Conservation (phyloP, 768 basidiomycete species). For the Paxillus ammoniavirescens region DNA sequence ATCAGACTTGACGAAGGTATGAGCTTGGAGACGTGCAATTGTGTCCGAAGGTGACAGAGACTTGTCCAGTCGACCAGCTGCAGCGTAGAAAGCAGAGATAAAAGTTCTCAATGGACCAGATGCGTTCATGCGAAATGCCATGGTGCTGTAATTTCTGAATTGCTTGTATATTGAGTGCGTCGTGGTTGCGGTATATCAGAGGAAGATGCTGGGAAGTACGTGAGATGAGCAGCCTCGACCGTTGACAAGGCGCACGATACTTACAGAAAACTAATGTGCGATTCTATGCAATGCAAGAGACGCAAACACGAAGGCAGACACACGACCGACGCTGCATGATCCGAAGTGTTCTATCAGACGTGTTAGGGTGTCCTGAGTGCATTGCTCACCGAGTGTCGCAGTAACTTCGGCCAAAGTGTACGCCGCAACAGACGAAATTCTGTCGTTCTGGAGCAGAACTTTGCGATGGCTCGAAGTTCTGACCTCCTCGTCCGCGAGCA, state of each 20-base stretch:
- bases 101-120: constrained; percentile 16
- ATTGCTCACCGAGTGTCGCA: neutral
- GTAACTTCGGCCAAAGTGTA: too few relatives aligned
- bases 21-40: constrained; percentile 52
- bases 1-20: constrained; percentile 58
- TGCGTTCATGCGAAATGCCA: constrained; percentile 3
- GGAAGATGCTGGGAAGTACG: neutral
- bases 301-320: neutral
- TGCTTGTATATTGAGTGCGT: neutral
- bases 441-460: neutral
- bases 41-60: constrained; percentile 72
- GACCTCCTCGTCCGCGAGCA: neutral
- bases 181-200: neutral
- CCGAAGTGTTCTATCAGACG: neutral
- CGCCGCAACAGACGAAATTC: too few relatives aligned
- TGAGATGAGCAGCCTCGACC: neutral
- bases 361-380: neutral
- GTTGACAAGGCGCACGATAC: neutral
- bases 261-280: neutral
- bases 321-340: neutral
- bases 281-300: neutral
- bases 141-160: neutral
- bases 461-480: neutral
- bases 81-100: constrained; percentile 53
- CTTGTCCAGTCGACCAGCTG: constrained; percentile 69